Evolutionary conservation across 2,329 filamentous ascomycete species (phyloP).

Genomic region (Thyridium curvatum): DNA sequence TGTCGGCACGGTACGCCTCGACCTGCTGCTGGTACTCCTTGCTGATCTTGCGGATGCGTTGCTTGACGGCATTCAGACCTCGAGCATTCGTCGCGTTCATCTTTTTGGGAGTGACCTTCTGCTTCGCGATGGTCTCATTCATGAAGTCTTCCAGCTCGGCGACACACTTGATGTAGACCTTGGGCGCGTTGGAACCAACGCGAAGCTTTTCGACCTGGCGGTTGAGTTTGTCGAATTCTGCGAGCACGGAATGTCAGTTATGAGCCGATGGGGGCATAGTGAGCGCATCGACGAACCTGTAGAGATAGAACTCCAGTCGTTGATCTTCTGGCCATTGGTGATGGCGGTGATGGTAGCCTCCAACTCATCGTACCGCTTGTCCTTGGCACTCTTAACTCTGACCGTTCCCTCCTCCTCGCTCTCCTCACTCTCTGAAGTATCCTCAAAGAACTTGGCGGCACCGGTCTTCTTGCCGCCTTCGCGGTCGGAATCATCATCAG

Average conservation of each 20-base stretch:
- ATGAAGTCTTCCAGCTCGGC: constrained; percentile 92
- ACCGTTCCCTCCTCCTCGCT: constrained; percentile 82
- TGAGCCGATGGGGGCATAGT: background rate
- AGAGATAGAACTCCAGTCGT: constrained; percentile 92
- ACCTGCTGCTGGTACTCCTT: constrained; percentile 88
- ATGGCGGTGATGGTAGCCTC: constrained; percentile 85
- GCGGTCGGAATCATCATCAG: constrained; percentile 50
- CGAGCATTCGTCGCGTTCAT: constrained; percentile 96
- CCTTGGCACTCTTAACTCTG: constrained; percentile 94
- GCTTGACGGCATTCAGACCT: constrained; percentile 93
- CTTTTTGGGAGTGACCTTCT: constrained; percentile 94
- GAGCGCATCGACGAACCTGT: constrained; percentile 53
- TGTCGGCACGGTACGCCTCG: constrained; percentile 78
- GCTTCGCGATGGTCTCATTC: constrained; percentile 89
- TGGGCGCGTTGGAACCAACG: constrained; percentile 73
- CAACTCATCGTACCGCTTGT: constrained; percentile 92
- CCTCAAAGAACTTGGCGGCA: constrained; percentile 68
- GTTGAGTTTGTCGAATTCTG: constrained; percentile 94
- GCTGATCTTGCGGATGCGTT: constrained; percentile 98
- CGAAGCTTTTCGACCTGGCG: constrained; percentile 75
- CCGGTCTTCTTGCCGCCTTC: constrained; percentile 58
- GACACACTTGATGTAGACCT: constrained; percentile 86
- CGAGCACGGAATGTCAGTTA: constrained; percentile 3
- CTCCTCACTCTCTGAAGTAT: constrained; percentile 66
- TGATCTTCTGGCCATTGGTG: constrained; percentile 96